Percentiles rank a stretch among this genome's conserved stretches.
Conservation (phyloP, 2,329 filamentous ascomycete genomes). For the Penicillium sp. region DNA sequence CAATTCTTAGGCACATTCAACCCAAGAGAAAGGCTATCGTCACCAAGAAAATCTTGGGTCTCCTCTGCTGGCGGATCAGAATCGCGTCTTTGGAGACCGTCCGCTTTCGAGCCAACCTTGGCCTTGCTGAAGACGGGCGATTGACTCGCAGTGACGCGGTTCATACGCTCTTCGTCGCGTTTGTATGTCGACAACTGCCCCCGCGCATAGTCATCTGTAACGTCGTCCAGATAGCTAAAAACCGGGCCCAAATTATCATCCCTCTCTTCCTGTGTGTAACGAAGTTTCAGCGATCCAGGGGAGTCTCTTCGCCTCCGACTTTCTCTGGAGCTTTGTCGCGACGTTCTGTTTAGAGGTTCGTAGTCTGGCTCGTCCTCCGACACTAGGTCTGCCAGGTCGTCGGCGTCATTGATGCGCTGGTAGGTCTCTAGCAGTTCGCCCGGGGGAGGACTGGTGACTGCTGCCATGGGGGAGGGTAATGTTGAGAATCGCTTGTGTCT, state of each 20-base stretch:
- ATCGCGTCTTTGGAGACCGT: slow-evolving; percentile 35
- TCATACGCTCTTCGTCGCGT: slow-evolving; percentile 37
- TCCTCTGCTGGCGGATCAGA: slow-evolving; percentile 19
- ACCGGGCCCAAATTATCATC: slow-evolving; percentile 24
- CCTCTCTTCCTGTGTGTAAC: slow-evolving; percentile 12
- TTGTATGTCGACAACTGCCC: slow-evolving; percentile 32
- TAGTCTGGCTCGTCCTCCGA: slow-evolving; percentile 26
- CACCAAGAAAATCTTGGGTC: slow-evolving; percentile 14
- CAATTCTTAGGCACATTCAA: slow-evolving; percentile 37
- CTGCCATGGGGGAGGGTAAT: slow-evolving; percentile 29
- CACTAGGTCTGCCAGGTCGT: slow-evolving; percentile 32
- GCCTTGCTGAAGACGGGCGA: slow-evolving; percentile 40
- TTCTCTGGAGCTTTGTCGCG: slow-evolving; percentile 13
- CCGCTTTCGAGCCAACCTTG: slow-evolving; percentile 28
- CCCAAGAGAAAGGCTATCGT: slow-evolving; percentile 25
- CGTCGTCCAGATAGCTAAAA: slow-evolving; percentile 31
- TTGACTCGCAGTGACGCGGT: slow-evolving; percentile 33
- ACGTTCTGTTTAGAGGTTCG: slow-evolving; percentile 8
- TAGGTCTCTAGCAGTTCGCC: slow-evolving; percentile 38
- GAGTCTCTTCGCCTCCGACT: slow-evolving; percentile 23
- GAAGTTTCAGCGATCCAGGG: slow-evolving; percentile 18
- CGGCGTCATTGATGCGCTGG: slow-evolving; percentile 35
- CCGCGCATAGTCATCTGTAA: slow-evolving; percentile 30
- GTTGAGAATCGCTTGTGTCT: slow-evolving; percentile 21
- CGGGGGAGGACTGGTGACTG: slow-evolving; percentile 33